Evolutionary conservation across 768 basidiomycete species (phyloP), one percentile per base, ranked within the genome.

Genomic region (Suillus americanus): DNA sequence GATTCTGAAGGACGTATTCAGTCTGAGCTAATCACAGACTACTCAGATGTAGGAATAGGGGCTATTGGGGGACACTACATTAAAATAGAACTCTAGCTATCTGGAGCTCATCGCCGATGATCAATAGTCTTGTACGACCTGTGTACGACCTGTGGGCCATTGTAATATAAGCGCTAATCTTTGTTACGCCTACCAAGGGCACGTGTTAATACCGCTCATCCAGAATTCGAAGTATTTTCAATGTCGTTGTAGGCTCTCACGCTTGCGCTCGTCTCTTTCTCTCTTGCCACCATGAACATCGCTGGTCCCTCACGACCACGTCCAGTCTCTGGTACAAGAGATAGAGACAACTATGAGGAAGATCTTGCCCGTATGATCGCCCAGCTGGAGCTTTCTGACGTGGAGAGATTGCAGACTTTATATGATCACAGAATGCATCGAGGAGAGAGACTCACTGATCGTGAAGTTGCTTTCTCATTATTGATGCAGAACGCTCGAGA

Each of bases 1-100:
- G 0, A 72, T 82, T 33, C 71, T 82, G 16, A 69, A 64, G 8
- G 69, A 75, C 3, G 68, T 78, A 53, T 81, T 81, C 64, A 71
- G 69, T 1, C 66, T 78, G 66, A 46, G 16, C 37, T 57, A 25
- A 25, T 50, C 23, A 50, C 25, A 20, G 38, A 16, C 33, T 30
- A 20, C 8, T 12, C 45, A n/a, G 20, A 10, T 28, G 18, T 20
- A 13, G 53, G 30, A 33, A 33, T 33, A 35, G 53, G 53, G 33
- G 53, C 20, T 54, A 54, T 54, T 33, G 2, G 12, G 10, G 53
- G 30, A 33, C 2, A 33, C 20, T 33, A 1, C 10, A 33, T 2
- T 54, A 30, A 50, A 50, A 33, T 20, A 30, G 16, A 30, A 53
- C 16, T 30, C 16, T 33, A 20, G 28, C 28, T 30, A 33, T 33